Conservation (phyloP, 2,329 filamentous ascomycete species). For the Zalaria obscura region DNA sequence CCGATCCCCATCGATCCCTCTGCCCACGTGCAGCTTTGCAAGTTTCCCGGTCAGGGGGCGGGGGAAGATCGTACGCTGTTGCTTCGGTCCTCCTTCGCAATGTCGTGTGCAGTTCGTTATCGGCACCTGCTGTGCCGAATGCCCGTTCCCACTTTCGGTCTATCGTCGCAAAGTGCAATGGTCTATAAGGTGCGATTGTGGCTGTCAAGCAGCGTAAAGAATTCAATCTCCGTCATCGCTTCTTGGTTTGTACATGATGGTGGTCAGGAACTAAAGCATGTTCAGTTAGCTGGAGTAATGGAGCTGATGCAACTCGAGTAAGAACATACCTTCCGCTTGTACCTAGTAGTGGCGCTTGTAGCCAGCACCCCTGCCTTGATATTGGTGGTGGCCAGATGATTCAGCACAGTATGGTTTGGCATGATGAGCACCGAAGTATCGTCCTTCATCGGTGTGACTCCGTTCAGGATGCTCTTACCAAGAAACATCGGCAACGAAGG, state of each 20-base stretch:
- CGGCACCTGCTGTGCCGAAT: too few relatives aligned
- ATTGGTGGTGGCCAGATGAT: slow-evolving; percentile 92
- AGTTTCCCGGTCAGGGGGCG: too few relatives aligned
- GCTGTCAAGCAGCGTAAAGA: background rate
- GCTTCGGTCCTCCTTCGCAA: too few relatives aligned
- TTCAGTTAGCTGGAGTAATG: slow-evolving; percentile 5
- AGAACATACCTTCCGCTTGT: slow-evolving; percentile 68
- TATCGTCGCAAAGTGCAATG: too few relatives aligned
- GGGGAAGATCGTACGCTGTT: too few relatives aligned
- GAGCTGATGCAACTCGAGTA: background rate
- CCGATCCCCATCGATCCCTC: too few relatives aligned
- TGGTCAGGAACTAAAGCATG: slow-evolving; percentile 69
- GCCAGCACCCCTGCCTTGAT: slow-evolving; percentile 95
- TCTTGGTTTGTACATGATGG: slow-evolving; percentile 92
- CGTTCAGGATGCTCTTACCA: slow-evolving; percentile 88
- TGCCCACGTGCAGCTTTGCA: too few relatives aligned
- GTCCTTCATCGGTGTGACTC: slow-evolving; percentile 83
- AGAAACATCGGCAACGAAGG: slow-evolving; percentile 82
- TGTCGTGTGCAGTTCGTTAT: too few relatives aligned
- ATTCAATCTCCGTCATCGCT: slow-evolving; percentile 22
- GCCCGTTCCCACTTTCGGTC: too few relatives aligned
- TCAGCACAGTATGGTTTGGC: slow-evolving; percentile 93
- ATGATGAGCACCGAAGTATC: slow-evolving; percentile 95
- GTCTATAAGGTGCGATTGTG: too few relatives aligned
- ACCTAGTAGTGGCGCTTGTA: slow-evolving; percentile 92